phyloP scores from a whole-genome alignment of 352 stramenopile species.

The Globisporangium heterothallicum region DNA sequence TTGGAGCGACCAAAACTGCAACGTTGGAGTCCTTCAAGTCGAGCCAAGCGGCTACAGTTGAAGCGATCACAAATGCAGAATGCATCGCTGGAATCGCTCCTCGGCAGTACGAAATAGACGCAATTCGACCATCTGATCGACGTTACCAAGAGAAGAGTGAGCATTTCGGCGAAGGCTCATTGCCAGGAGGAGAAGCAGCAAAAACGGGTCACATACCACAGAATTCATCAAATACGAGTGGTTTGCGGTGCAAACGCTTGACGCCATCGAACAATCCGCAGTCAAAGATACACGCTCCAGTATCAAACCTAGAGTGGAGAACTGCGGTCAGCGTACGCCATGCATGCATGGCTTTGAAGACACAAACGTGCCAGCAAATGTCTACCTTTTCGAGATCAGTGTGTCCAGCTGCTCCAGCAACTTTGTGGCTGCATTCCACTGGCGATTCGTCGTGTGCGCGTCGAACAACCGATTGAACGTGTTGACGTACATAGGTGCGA shows the following conservation, averaged over 20 bases:
- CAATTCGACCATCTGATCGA: conserved; percentile 63
- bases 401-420: conserved; percentile 62
- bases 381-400: conserved; percentile 59
- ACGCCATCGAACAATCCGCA: conserved; percentile 82
- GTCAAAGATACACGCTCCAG: conserved; percentile 79
- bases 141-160: conserved; percentile 1
- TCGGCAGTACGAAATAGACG: conserved; percentile 73
- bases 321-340: no score
- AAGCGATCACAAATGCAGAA: conserved; percentile 76
- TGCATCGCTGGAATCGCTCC: conserved; percentile 78
- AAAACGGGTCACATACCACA: conserved; percentile 60
- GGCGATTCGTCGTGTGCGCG: conserved; percentile 42
- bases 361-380: no score
- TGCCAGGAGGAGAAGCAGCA: no score
- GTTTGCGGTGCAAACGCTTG: conserved; percentile 76
- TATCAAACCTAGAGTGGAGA: conserved; percentile 66
- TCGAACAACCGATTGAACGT: conserved; percentile 73
- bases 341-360: no score
- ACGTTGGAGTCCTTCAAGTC: conserved; percentile 73
- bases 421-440: conserved; percentile 73
- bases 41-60: conserved; percentile 78
- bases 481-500: conserved; percentile 73
- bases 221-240: conserved; percentile 81
- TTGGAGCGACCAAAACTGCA: conserved; percentile 72
- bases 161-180: no score